Evolutionary conservation across 73 alveolate species (phyloP).

Genomic region (Tetrahymena borealis): DNA sequence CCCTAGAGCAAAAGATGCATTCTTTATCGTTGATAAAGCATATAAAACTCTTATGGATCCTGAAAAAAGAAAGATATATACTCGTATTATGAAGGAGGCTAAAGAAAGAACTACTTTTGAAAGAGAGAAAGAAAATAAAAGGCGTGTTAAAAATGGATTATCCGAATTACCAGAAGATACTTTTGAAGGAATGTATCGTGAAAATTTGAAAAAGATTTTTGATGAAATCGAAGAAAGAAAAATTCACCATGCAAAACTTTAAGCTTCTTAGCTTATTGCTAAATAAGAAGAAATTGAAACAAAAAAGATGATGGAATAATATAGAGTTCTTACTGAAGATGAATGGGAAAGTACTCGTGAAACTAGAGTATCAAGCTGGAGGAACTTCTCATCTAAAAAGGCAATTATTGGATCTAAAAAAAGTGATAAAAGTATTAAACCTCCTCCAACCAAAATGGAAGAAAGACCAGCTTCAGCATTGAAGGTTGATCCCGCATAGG

Average conservation of each 20-base stretch:
- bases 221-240: constrained; percentile 91
- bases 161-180: constrained; percentile 71
- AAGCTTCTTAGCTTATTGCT: constrained; percentile 62
- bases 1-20: constrained; percentile 85
- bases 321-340: constrained; percentile 71
- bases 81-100: constrained; percentile 89
- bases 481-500: neutral
- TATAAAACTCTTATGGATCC: constrained; percentile 81
- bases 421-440: neutral
- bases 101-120: constrained; percentile 86
- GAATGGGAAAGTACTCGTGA: constrained; percentile 95
- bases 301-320: constrained; percentile 58
- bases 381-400: constrained; percentile 73
- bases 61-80: constrained; percentile 69
- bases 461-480: neutral
- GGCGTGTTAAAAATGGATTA: constrained; percentile 66
- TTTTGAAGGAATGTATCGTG: constrained; percentile 61
- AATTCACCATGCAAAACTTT: constrained; percentile 67
- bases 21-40: constrained; percentile 82
- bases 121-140: constrained; percentile 71
- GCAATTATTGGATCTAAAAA: constrained; percentile 39
- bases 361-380: constrained; percentile 90
- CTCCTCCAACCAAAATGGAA: neutral
- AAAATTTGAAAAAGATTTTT: constrained; percentile 77
- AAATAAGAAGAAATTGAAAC: constrained; percentile 83